A percentile compares a stretch with the other conserved stretches of the same genome.
Evolutionary conservation across 73 alveolate genomes (phyloP).

Genomic region (Paramecium octaurelia): DNA sequence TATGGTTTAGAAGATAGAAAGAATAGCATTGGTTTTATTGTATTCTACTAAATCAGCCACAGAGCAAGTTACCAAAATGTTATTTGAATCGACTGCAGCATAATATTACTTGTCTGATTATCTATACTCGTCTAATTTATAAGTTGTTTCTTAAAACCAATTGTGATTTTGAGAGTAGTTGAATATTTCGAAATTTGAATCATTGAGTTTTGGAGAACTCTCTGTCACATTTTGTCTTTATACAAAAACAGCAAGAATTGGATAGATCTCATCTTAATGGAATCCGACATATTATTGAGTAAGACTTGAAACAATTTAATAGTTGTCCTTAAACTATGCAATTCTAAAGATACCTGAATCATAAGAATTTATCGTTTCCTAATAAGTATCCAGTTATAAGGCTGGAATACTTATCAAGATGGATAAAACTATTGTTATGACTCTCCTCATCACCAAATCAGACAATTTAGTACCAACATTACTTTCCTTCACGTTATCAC

Average conservation of each 20-base stretch:
- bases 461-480: slow-evolving; percentile 90
- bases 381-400: slow-evolving; percentile 65
- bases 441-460: slow-evolving; percentile 89
- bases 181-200: background rate
- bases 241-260: background rate
- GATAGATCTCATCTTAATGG: background rate
- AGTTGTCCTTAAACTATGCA: background rate
- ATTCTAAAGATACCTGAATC: slow-evolving; percentile 36
- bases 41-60: slow-evolving; percentile 65
- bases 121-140: background rate
- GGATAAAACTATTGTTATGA: slow-evolving; percentile 82
- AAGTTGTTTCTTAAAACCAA: background rate
- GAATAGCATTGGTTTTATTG: slow-evolving; percentile 65
- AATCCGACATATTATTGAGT: background rate
- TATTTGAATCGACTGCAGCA: background rate
- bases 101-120: slow-evolving; percentile 1
- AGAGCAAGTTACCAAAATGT: background rate
- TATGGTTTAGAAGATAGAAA: slow-evolving; percentile 73
- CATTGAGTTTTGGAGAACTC: background rate
- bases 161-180: background rate
- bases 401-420: slow-evolving; percentile 80
- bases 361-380: slow-evolving; percentile 62
- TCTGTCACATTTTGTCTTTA: background rate
- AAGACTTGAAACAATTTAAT: background rate
- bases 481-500: slow-evolving; percentile 66